phyloP scores from a whole-genome alignment of 2,329 filamentous ascomycete genomes.

The Paraphaeosphaeria sporulosa region DNA sequence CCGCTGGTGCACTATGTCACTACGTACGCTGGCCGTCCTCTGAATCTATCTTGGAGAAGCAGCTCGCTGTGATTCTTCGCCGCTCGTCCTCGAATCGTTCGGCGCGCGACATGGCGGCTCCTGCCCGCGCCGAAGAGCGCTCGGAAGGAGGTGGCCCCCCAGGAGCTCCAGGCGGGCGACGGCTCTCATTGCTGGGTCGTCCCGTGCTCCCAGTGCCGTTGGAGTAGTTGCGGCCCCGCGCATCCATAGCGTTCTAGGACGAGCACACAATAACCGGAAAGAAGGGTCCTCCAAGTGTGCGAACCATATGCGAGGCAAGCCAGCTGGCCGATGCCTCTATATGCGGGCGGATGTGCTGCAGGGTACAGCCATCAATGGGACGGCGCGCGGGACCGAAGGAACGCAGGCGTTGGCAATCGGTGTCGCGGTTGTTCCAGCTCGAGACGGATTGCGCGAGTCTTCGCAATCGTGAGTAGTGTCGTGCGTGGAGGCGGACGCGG shows the following conservation, averaged over 20 bases:
- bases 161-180: constrained; percentile 37
- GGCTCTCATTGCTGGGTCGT: constrained; percentile 30
- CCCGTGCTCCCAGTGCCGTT: constrained; percentile 35
- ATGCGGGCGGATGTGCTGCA: neutral
- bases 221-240: constrained; percentile 39
- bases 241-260: constrained; percentile 37
- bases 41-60: constrained; percentile 87
- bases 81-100: constrained; percentile 98
- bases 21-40: constrained; percentile 85
- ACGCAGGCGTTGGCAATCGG: constrained; percentile 1
- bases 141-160: constrained; percentile 36
- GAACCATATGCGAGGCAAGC: constrained; percentile 8
- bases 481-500: neutral
- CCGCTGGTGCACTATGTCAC: no score
- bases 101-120: constrained; percentile 60
- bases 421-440: neutral
- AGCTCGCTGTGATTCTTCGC: constrained; percentile 90
- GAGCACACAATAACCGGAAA: neutral
- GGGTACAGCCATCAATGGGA: constrained; percentile 15
- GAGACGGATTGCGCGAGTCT: neutral
- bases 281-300: neutral
- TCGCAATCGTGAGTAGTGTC: neutral
- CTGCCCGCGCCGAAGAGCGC: constrained; percentile 31
- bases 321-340: constrained; percentile 12
- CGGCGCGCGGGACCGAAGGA: constrained; percentile 8